These are phyloP conservation scores for Neurospora tetrasperma DNA, from an alignment of 495 filamentous ascomycete genomes.

Conservation along the genomic window DNA sequence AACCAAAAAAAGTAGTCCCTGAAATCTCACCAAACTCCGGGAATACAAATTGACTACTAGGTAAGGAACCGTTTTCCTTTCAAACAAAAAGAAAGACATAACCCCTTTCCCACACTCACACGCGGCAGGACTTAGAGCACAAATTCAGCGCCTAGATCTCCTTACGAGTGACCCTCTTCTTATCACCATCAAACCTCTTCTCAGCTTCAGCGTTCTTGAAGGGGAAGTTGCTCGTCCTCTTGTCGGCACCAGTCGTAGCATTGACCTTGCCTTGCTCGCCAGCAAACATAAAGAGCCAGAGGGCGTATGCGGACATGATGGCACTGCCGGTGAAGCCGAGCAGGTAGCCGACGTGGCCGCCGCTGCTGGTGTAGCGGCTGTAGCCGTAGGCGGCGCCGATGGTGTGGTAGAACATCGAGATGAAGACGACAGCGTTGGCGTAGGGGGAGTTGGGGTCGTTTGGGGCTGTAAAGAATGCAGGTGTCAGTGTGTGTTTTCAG, in stretches of 20 bases:
- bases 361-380: conserved; percentile 43
- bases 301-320: conserved; percentile 47
- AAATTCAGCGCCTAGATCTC: neutral
- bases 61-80: neutral
- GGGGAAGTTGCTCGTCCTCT: conserved; percentile 71
- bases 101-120: neutral
- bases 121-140: neutral
- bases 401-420: conserved; percentile 58
- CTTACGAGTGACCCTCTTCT: neutral
- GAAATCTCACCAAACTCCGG: neutral
- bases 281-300: conserved; percentile 70
- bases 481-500: neutral
- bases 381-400: conserved; percentile 58
- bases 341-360: conserved; percentile 41
- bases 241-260: conserved; percentile 65
- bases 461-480: neutral
- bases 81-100: too few relatives aligned
- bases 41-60: neutral
- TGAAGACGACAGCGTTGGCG: conserved; percentile 45
- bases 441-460: conserved; percentile 21
- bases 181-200: conserved; percentile 3
- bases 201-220: conserved; percentile 51
- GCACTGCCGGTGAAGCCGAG: conserved; percentile 42
- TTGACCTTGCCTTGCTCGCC: conserved; percentile 52
- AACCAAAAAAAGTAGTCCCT: neutral